Conservation (phyloP, 2,329 filamentous ascomycete species). For the Fusarium nisikadoi region DNA sequence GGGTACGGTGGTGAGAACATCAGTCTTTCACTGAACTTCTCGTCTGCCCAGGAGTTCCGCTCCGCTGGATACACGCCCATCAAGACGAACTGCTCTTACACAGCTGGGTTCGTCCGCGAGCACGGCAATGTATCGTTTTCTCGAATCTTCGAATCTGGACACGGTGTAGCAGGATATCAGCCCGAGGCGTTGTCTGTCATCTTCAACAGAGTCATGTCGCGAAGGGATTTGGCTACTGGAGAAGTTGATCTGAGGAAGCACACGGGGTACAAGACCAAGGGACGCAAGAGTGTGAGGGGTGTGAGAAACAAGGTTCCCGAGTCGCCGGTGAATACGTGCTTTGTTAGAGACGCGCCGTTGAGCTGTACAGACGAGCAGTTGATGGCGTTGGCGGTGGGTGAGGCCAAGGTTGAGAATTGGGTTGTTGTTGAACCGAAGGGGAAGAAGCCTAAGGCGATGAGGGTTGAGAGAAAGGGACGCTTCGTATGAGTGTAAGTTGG, state of each 20-base stretch:
- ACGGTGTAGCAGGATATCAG: slow-evolving; percentile 68
- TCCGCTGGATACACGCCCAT: slow-evolving; percentile 76
- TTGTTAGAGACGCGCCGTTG: slow-evolving; percentile 56
- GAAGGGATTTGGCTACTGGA: slow-evolving; percentile 64
- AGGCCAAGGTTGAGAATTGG: slow-evolving; percentile 32
- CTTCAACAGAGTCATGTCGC: slow-evolving; percentile 66
- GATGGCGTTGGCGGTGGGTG: slow-evolving; percentile 28
- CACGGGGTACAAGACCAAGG: slow-evolving; percentile 45
- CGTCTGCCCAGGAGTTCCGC: slow-evolving; percentile 64
- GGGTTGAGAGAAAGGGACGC: background rate
- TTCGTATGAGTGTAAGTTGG: background rate
- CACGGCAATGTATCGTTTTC: slow-evolving; percentile 76
- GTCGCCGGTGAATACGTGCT: slow-evolving; percentile 65
- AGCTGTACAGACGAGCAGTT: slow-evolving; percentile 53
- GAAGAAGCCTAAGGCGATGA: background rate
- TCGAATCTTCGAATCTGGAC: slow-evolving; percentile 71
- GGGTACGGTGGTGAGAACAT: slow-evolving; percentile 70
- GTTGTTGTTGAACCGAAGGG: slow-evolving; percentile 29
- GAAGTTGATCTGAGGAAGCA: slow-evolving; percentile 54
- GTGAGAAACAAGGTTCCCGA: slow-evolving; percentile 61
- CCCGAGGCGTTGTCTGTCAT: slow-evolving; percentile 64
- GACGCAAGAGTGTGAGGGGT: slow-evolving; percentile 62
- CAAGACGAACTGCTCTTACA: slow-evolving; percentile 70
- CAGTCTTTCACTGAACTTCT: slow-evolving; percentile 66
- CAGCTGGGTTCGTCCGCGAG: slow-evolving; percentile 78